Percentiles rank a stretch among this genome's conserved stretches.
phyloP scores from a whole-genome alignment of 2,329 filamentous ascomycete genomes.

The Cladophialophora exuberans region DNA sequence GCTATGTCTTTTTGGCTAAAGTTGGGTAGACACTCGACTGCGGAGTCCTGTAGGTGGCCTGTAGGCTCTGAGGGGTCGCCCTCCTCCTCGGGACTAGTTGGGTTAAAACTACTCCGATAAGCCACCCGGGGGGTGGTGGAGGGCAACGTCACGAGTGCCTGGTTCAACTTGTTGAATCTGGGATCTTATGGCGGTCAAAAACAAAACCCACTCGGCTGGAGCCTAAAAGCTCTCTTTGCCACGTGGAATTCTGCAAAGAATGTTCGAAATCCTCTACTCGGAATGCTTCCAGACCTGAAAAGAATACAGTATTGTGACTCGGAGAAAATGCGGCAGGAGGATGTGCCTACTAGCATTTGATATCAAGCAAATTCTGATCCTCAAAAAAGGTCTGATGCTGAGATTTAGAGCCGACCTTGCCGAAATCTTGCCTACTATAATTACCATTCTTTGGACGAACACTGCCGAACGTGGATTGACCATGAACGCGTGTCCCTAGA shows the following conservation, averaged over 20 bases:
- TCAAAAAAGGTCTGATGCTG: neutral
- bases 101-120: no score
- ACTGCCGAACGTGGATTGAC: no score
- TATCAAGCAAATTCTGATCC: slow-evolving; percentile 10
- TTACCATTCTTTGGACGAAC: no score
- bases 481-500: no score
- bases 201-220: slow-evolving; percentile 7
- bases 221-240: slow-evolving; percentile 6
- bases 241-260: slow-evolving; percentile 12
- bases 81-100: no score
- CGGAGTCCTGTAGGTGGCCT: neutral
- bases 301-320: neutral
- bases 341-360: neutral
- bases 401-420: neutral
- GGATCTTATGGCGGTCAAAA: slow-evolving; percentile 14
- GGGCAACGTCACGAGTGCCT: neutral
- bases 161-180: slow-evolving; percentile 6
- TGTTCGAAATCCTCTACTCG: slow-evolving; percentile 3
- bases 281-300: neutral
- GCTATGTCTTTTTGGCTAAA: neutral
- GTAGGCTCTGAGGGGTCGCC: no score
- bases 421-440: neutral
- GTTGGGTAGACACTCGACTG: no score
- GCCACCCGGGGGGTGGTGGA: no score
- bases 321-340: neutral